Conservation (phyloP, 108 stramenopile species). For the Discostella pseudostelligera region DNA sequence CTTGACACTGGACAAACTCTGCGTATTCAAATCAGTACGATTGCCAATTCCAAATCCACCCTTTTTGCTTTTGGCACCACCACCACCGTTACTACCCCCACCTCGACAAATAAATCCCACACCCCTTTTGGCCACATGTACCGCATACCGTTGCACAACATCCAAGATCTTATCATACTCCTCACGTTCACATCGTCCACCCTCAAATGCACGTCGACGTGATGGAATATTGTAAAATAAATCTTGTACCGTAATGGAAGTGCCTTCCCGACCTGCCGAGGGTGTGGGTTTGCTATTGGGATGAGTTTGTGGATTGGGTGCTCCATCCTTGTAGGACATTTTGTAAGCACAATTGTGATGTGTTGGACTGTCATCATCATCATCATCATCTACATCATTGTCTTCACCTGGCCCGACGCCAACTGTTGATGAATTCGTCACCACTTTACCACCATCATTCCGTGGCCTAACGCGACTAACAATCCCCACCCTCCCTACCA, state of each 20-base stretch:
- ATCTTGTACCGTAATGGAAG: conserved; percentile 91
- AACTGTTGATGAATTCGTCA: not conserved
- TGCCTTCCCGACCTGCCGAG: conserved; percentile 88
- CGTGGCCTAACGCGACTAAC: conserved; percentile 32
- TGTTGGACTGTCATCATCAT: conserved; percentile 3
- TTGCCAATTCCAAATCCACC: conserved; percentile 14
- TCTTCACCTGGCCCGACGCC: conserved; percentile 4
- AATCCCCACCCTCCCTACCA: conserved; percentile 63
- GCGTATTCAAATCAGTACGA: conserved; percentile 66
- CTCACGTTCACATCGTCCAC: conserved; percentile 55
- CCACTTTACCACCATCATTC: not conserved
- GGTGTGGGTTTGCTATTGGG: conserved; percentile 60
- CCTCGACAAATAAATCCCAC: conserved; percentile 89
- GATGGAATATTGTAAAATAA: conserved; percentile 97
- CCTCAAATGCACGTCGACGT: conserved; percentile 68
- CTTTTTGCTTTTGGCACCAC: conserved; percentile 18
- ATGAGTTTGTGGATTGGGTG: conserved; percentile 32
- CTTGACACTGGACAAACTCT: conserved; percentile 52
- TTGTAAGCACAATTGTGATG: conserved; percentile 62
- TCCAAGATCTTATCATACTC: conserved; percentile 84
- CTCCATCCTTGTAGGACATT: conserved; percentile 81
- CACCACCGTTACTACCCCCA: conserved; percentile 2
- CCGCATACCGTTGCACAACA: conserved; percentile 88
- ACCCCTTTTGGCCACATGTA: conserved; percentile 78
- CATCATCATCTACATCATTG: conserved; percentile 9